phyloP scores from a whole-genome alignment of 192 early-diverging fungal species.

The Backusella sp. region DNA sequence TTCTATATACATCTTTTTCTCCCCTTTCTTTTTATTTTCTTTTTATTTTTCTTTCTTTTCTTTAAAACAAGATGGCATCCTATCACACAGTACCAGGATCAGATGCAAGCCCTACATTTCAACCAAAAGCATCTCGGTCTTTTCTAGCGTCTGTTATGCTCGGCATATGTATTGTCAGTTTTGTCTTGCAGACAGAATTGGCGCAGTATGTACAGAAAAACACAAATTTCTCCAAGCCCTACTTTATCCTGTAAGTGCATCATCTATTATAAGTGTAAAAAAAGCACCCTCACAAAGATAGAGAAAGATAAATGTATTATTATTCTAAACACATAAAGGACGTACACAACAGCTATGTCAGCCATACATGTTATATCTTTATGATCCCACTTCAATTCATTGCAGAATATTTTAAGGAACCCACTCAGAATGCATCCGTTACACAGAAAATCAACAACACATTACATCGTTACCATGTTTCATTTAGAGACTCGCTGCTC shows the following conservation, averaged over 20 bases:
- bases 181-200: constrained; percentile 56
- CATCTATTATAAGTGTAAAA: constrained; percentile 12
- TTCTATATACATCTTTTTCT: neutral
- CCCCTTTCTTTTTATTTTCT: neutral
- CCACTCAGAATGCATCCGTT: neutral
- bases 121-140: constrained; percentile 11
- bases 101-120: neutral
- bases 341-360: constrained; percentile 35
- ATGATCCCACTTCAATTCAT: constrained; percentile 42
- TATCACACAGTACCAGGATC: constrained; percentile 15
- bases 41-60: neutral
- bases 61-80: neutral
- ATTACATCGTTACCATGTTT: neutral
- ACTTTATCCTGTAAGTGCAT: constrained; percentile 55
- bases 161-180: constrained; percentile 44
- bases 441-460: neutral
- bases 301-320: constrained; percentile 16
- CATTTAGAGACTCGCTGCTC: constrained; percentile 10
- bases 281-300: neutral
- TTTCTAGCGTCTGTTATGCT: constrained; percentile 41
- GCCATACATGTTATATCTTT: constrained; percentile 39
- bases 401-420: constrained; percentile 14
- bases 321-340: constrained; percentile 18
- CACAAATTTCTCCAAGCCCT: constrained; percentile 58
- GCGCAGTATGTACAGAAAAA: constrained; percentile 59